Evolutionary conservation across 83 land plant species (phyloP), one percentile per base, ranked within the genome.

Genomic region (Isoetes engelmannii): DNA sequence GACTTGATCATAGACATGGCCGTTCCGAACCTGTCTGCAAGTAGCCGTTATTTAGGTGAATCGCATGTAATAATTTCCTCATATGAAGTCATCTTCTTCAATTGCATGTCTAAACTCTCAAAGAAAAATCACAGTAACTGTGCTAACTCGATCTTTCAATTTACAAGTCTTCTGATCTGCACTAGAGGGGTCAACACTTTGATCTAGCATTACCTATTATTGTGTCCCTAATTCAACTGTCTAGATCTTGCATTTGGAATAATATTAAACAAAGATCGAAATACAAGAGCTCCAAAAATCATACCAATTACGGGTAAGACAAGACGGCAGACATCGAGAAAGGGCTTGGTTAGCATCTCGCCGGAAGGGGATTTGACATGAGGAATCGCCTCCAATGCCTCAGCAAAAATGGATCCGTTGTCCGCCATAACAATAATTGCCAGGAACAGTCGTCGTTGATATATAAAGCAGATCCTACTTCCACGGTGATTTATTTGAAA

Each of bases 271-370:
- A 59, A 51, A 51, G 15, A 51, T 51, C 2, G 3, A 15, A 12
- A 15, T 51, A 51, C 3, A 15, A 3, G n/a, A 12, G 54, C 54
- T 51, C 54, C 12, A 51, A 61, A 18, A 18, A 20, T 19, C 73
- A 4, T 58, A 93, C 98, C 98, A 55, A 94, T 71, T 28, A 90
- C 87, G 6, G 99, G 99, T 47, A 94, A 77, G n/a, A 94, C 78
- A 20, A 56, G 72, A 58, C 86, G 88, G 87, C 99, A 94, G 37
- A 85, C 92, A 60, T 94, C 90, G 71, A 94, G 73, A 71, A 94
- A 94, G 49, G 92, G 92, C 81, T 88, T 88, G 47, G 96, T 83
- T n/a, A 88, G 88, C 75, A 90, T 77, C 43, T 83, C 85, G 5
- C 89, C 99, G 7, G 77, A 53, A n/a, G 86, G 80, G 7, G 90